Base-by-base conservation (phyloP, 768 basidiomycete species). In the Pholiota conissans region DNA sequence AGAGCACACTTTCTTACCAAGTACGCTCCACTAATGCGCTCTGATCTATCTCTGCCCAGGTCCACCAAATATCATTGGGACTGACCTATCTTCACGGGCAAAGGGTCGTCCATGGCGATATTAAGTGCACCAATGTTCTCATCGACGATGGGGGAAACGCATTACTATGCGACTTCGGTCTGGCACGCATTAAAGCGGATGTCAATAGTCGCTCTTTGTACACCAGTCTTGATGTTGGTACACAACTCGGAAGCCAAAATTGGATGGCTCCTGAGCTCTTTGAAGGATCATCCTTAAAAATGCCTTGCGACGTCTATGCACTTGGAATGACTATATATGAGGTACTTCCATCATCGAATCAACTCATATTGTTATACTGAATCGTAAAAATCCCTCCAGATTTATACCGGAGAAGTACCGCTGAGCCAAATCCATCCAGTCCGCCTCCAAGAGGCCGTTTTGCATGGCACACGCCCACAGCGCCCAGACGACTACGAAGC, bases 181-280 rank as follows among this genome's bases (percentile, higher is more conserved):
- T 69, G 2, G 60, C 68, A 16, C 63, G 66, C 27, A 54, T 70
- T 32, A 70, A 67, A 47, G 59, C 66, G 18, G 68, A 70, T 47
- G 51, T 61, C 14, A 63, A 60, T 29, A 67, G 55, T 50, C 61
- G 63, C 14, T 39, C 52, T 26, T 14, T 54, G 18, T 32, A 46
- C 8, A 57, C 62, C 1, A 52, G 49, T 9, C 24, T 37, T 14
- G 54, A 45, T 18, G 18, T 52, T 14, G 34, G 45, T 18, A 27
- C 28, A 20, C 28, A 49, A 13, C 42, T 58, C 6, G 68, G 69
- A 5, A 67, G 67, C 22, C 62, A 61, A 16, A 64, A 71, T 52
- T 71, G 69, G 68, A 69, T 69, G 69, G 62, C 68, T 5, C 68
- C 69, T 0, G 68, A 70, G 55, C 45, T 61, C 5, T 56, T 70